Percentiles rank a stretch among this genome's conserved stretches.
phyloP scores from a whole-genome alignment of 805 yeast species.

The Pichia heedii region DNA sequence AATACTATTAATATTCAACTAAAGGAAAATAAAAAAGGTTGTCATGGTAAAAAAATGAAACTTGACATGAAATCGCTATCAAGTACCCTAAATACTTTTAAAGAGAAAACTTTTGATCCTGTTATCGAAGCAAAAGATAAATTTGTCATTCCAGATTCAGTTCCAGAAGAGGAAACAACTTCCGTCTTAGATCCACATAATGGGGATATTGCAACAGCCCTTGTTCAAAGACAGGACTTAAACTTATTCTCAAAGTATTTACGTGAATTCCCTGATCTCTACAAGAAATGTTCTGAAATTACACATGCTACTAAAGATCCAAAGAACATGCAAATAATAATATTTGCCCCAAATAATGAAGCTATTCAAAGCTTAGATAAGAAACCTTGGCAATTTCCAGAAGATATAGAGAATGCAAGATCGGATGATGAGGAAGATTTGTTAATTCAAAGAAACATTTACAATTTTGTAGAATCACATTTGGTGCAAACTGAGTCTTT shows the following conservation, averaged over 20 bases:
- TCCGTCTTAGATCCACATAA: slow-evolving; percentile 21
- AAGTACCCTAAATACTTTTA: slow-evolving; percentile 2
- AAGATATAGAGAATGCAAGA: slow-evolving; percentile 29
- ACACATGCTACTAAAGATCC: slow-evolving; percentile 16
- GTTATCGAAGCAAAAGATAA: slow-evolving; percentile 3
- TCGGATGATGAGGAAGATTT: slow-evolving; percentile 33
- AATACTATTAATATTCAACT: neutral
- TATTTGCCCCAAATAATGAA: slow-evolving; percentile 64
- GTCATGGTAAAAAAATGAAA: slow-evolving; percentile 1
- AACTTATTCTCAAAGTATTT: slow-evolving; percentile 61
- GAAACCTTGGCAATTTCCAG: slow-evolving; percentile 85
- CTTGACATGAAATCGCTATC: slow-evolving; percentile 4
- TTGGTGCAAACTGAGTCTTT: slow-evolving; percentile 32
- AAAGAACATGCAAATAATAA: slow-evolving; percentile 29
- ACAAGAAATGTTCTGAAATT: slow-evolving; percentile 33
- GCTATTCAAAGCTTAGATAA: slow-evolving; percentile 41
- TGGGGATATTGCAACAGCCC: slow-evolving; percentile 29
- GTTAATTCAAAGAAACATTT: slow-evolving; percentile 41
- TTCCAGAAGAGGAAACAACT: slow-evolving; percentile 4
- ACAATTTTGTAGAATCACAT: slow-evolving; percentile 56
- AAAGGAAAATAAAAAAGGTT: slow-evolving; percentile 1
- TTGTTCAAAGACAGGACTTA: slow-evolving; percentile 34
- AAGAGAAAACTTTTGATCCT: slow-evolving; percentile 4
- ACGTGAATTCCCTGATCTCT: slow-evolving; percentile 50
- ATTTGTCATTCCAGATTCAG: slow-evolving; percentile 10